A percentile compares a stretch with the other conserved stretches of the same genome.
phyloP scores from a whole-genome alignment of 225 moss, liverwort and hornwort species.

The Straminergon stramineum region DNA sequence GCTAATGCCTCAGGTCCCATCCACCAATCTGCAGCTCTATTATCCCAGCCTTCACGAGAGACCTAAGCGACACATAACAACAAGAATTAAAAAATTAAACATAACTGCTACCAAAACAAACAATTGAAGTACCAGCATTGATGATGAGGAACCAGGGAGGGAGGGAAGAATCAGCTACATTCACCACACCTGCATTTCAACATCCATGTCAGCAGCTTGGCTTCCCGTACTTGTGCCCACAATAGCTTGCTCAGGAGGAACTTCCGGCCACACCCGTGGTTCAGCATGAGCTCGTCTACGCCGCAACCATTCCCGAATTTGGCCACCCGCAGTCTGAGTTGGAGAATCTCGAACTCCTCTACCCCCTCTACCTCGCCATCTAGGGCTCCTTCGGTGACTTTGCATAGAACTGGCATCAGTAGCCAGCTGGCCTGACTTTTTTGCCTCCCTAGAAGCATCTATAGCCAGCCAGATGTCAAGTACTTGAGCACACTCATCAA shows the following conservation, averaged over 20 bases:
- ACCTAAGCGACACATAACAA: constrained; percentile 6
- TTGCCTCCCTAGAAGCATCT: constrained; percentile 62
- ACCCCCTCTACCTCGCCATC: constrained; percentile 74
- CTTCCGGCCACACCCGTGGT: constrained; percentile 41
- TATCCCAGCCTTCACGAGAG: constrained; percentile 44
- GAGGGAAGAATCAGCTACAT: neutral
- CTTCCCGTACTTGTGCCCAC: constrained; percentile 23
- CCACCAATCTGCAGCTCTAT: constrained; percentile 71
- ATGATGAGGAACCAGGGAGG: neutral
- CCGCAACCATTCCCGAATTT: constrained; percentile 78
- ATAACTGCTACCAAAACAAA: neutral
- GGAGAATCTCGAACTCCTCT: constrained; percentile 61
- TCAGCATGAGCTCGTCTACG: constrained; percentile 53
- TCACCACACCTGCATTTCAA: constrained; percentile 41
- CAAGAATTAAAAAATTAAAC: neutral
- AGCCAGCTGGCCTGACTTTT: constrained; percentile 54
- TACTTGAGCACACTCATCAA: constrained; percentile 58
- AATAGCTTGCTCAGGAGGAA: constrained; percentile 14
- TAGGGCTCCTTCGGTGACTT: constrained; percentile 42
- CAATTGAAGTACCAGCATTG: neutral
- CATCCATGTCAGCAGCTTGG: constrained; percentile 60
- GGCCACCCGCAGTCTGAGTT: constrained; percentile 37
- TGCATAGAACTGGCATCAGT: constrained; percentile 36
- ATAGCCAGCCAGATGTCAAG: constrained; percentile 68
- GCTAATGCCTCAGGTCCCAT: constrained; percentile 62